These are phyloP conservation scores for Monocercomonoides exilis DNA, from an alignment of 78 protist genomes.

Conservation along the genomic window DNA sequence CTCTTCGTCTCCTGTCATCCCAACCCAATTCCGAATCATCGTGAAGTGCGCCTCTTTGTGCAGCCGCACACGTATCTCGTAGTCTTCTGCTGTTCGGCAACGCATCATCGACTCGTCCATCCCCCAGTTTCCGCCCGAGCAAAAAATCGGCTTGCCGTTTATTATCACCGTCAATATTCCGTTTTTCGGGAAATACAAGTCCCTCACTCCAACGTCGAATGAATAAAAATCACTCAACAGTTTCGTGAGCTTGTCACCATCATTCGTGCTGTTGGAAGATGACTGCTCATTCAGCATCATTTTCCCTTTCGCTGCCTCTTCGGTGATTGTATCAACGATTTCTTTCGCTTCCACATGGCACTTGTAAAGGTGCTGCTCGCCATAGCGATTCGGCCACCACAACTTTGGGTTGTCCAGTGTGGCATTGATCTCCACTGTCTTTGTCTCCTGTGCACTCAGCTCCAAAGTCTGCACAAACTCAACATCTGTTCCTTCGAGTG, in stretches of 20 bases:
- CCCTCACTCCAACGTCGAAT: background rate
- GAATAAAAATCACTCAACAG: background rate
- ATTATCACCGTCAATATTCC: background rate
- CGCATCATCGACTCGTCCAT: background rate
- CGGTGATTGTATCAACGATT: background rate
- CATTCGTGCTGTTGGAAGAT: too few relatives aligned
- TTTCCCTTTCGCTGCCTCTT: too few relatives aligned
- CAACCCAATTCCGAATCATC: background rate
- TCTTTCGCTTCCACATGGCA: background rate
- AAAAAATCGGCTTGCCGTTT: background rate
- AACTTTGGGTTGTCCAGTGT: background rate
- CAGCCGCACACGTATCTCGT: background rate
- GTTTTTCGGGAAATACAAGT: background rate
- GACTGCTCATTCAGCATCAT: too few relatives aligned
- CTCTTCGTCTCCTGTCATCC: background rate
- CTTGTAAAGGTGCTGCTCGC: background rate
- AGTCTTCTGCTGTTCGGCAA: background rate
- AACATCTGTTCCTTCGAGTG: background rate
- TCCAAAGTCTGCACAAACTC: background rate
- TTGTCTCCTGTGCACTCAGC: background rate
- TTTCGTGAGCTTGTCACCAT: background rate
- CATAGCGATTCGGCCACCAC: background rate
- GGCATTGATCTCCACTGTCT: too few relatives aligned
- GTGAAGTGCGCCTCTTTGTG: background rate
- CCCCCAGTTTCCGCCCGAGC: background rate